Conservation (phyloP, 108 stramenopile genomes). For the Aureococcus anophagefferens region DNA sequence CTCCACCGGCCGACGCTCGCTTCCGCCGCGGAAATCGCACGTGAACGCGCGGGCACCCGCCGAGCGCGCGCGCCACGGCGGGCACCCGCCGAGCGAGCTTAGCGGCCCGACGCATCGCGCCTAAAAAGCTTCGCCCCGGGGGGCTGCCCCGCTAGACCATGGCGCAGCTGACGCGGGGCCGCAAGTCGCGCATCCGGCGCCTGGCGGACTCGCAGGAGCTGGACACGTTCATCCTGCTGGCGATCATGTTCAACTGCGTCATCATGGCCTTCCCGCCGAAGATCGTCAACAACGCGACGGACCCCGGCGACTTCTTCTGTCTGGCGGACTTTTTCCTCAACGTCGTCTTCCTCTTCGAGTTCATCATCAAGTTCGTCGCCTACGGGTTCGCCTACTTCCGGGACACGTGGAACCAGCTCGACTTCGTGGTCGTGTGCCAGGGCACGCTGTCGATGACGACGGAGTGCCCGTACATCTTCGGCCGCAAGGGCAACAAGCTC, state of each 20-base stretch:
- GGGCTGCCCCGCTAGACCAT: too few relatives aligned
- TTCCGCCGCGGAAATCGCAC: too few relatives aligned
- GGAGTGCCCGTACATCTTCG: background rate
- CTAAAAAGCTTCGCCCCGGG: too few relatives aligned
- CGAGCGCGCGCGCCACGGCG: too few relatives aligned
- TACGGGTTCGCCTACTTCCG: slow-evolving; percentile 1
- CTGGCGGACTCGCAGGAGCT: background rate
- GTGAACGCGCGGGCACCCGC: too few relatives aligned
- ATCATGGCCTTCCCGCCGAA: background rate
- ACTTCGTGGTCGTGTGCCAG: background rate
- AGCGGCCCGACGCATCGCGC: too few relatives aligned
- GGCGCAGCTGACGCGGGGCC: too few relatives aligned
- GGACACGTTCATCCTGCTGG: background rate
- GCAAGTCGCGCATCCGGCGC: background rate
- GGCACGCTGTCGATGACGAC: background rate
- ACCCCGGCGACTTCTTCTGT: background rate
- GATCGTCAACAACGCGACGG: background rate
- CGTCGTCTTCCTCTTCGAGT: background rate
- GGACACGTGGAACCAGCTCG: slow-evolving; percentile 16
- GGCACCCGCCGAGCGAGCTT: too few relatives aligned
- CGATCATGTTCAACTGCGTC: background rate
- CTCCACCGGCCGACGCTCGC: too few relatives aligned
- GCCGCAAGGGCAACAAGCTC: background rate
- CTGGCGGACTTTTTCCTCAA: background rate
- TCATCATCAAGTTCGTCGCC: slow-evolving; percentile 1